Base-by-base conservation (phyloP, 2,329 filamentous ascomycete species). In the Neofusicoccum ribis region DNA sequence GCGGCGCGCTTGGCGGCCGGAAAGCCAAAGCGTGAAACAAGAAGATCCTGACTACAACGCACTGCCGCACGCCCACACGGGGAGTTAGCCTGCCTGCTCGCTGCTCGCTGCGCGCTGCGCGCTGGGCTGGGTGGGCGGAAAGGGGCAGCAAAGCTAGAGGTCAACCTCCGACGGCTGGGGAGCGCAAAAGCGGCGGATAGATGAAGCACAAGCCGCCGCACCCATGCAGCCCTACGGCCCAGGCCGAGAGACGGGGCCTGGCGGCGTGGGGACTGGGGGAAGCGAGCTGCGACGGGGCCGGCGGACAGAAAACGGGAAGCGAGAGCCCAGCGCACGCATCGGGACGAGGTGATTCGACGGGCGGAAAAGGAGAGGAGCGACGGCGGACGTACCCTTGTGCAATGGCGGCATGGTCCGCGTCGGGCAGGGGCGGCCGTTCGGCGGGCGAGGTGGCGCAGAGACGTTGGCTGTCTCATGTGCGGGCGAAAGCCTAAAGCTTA, bases 401-500 rank as follows among this genome's bases (percentile, higher is more conserved):
- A 44, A 58, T 44, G 12, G 54, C 44, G 54, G 54, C 54, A 44
- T 56, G 51, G 51, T 11, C n/a, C 15, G 37, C 9, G 3, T 39
- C 27, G 27, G 50, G 34, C 50, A 27, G 50, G 20, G n/a, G 12
- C 37, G 20, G 52, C 52, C 15, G 14, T 58, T n/a, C 12, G 12
- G 36, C 36, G 7, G 12, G 36, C 20, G 23, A n/a, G 12, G 52
- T 58, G 54, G 54, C 54, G 54, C 52, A 43, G 52, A 27, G 52
- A 20, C 51, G 51, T 23, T 20, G 20, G 20, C 20, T 20, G 20
- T 20, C 20, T 20, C 52, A 17, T 44, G 44, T 17, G 12, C 37
- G 52, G 34, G 37, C 7, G 44, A 44, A 58, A 58, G 39, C 41
- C 52, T 58, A 58, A 58, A 58, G 52, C 41, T 58, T 58, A 58